Conservation (phyloP, 1,284 basidiomycete species). For the Melampsora larici-populina region DNA sequence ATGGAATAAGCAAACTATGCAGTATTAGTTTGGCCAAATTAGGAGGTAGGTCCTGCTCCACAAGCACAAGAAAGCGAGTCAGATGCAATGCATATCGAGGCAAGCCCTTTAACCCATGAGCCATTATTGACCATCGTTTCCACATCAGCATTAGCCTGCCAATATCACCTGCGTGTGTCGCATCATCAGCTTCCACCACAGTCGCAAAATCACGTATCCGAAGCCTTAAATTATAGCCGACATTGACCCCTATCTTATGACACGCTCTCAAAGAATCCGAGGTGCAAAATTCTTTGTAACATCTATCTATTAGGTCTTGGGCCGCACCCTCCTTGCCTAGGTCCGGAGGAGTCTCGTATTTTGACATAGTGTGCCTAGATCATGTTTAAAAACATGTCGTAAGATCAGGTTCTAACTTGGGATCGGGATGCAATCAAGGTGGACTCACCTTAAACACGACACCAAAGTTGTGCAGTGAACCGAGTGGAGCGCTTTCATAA, state of each 20-base stretch:
- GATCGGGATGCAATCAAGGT: too few relatives aligned
- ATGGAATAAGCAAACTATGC: too few relatives aligned
- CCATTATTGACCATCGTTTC: constrained; percentile 14
- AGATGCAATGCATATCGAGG: constrained; percentile 13
- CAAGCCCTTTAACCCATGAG: constrained; percentile 18
- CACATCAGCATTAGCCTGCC: constrained; percentile 7
- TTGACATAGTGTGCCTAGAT: not conserved
- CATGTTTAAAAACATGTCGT: too few relatives aligned
- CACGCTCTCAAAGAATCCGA: not conserved
- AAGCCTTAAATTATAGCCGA: too few relatives aligned
- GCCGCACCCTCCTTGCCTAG: not conserved
- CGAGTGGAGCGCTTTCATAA: constrained; percentile 3
- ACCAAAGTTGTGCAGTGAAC: constrained; percentile 10
- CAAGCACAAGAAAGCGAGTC: not conserved
- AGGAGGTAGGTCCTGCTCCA: too few relatives aligned
- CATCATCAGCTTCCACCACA: too few relatives aligned
- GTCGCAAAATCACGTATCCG: too few relatives aligned
- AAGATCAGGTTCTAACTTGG: too few relatives aligned
- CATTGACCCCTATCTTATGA: too few relatives aligned
- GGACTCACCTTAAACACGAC: constrained; percentile 22
- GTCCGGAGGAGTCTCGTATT: too few relatives aligned
- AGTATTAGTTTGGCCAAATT: too few relatives aligned
- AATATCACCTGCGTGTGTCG: too few relatives aligned
- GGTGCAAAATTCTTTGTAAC: not conserved
- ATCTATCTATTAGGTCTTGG: not conserved